Evolutionary conservation across 441 rosid species (phyloP).

Genomic region (Erodium moschatum): DNA sequence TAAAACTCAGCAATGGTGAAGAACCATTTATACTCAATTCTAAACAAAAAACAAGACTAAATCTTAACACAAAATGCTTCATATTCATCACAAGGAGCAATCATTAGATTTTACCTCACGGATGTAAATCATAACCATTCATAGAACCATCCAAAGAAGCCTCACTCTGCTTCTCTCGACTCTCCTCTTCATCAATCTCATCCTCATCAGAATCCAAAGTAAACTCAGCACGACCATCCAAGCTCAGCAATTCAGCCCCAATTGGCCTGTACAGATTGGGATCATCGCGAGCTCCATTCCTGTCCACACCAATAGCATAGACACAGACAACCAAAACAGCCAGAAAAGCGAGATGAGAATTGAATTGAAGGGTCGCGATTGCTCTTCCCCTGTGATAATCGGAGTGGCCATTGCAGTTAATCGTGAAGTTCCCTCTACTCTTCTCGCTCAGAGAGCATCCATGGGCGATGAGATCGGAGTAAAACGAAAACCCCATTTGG

Average conservation of each 20-base stretch:
- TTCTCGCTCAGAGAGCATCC: constrained; percentile 59
- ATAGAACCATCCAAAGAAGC: constrained; percentile 30
- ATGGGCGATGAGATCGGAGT: constrained; percentile 45
- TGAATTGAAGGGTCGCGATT: constrained; percentile 83
- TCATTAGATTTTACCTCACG: constrained; percentile 30
- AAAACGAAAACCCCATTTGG: constrained; percentile 86
- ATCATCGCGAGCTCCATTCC: constrained; percentile 33
- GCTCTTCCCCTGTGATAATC: constrained; percentile 84
- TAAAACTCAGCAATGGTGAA: background rate
- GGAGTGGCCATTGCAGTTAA: constrained; percentile 61
- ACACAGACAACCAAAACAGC: constrained; percentile 39
- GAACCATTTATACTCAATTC: background rate
- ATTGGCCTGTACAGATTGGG: constrained; percentile 47
- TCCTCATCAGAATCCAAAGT: constrained; percentile 54
- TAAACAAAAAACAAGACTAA: background rate
- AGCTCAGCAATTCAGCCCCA: constrained; percentile 46
- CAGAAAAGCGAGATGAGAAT: constrained; percentile 74
- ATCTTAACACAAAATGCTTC: background rate
- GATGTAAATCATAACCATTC: constrained; percentile 45
- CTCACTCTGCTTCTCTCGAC: constrained; percentile 23
- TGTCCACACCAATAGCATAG: constrained; percentile 41
- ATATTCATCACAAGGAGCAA: background rate
- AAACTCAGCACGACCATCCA: constrained; percentile 40
- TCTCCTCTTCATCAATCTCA: constrained; percentile 37
- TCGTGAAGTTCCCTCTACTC: constrained; percentile 69